Evolutionary conservation across 192 early-diverging fungal genomes (phyloP).

Genomic region (Cetraspora pellucida): DNA sequence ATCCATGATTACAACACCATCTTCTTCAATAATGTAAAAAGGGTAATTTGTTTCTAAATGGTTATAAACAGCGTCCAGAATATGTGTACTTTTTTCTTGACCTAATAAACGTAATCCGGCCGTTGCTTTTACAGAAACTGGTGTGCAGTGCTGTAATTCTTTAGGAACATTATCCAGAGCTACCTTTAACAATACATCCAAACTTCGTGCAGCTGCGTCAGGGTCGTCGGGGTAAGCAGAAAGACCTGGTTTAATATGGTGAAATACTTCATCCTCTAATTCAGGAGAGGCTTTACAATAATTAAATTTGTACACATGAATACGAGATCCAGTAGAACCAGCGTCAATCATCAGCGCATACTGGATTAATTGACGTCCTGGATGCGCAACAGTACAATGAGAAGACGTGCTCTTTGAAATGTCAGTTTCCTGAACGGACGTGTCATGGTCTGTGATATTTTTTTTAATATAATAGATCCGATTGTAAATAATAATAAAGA

Average conservation of each 20-base stretch:
- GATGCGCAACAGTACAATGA: conserved; percentile 64
- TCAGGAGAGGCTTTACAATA: conserved; percentile 82
- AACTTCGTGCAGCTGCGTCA: conserved; percentile 73
- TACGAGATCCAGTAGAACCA: conserved; percentile 94
- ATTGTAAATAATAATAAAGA: background rate
- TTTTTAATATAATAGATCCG: background rate
- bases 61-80: conserved; percentile 71
- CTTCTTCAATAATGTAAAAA: conserved; percentile 71
- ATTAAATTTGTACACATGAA: conserved; percentile 97
- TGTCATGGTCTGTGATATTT: background rate
- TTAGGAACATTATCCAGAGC: conserved; percentile 77
- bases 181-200: conserved; percentile 75
- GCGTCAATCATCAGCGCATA: conserved; percentile 96
- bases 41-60: conserved; percentile 75
- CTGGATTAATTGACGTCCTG: conserved; percentile 76
- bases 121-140: conserved; percentile 93
- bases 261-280: conserved; percentile 90
- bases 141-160: conserved; percentile 76
- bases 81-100: conserved; percentile 65
- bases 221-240: conserved; percentile 72
- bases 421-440: background rate
- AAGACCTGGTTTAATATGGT: conserved; percentile 83
- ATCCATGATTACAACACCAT: conserved; percentile 89
- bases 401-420: conserved; percentile 36
- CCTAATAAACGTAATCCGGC: conserved; percentile 89